Base-by-base conservation (phyloP, 441 rosid genomes). In the Erysimum cheiri region DNA sequence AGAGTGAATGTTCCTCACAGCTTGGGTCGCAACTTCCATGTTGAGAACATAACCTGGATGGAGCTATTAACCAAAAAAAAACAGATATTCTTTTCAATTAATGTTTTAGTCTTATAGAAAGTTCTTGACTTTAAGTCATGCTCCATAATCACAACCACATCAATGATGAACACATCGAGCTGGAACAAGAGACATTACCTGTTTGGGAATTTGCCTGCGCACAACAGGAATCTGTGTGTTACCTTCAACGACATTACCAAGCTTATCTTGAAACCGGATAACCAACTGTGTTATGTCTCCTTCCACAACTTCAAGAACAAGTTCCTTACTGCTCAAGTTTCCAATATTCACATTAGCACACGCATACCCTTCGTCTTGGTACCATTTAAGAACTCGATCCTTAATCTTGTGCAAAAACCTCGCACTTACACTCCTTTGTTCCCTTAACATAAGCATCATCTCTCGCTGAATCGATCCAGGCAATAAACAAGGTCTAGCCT, bases 221-320 rank as follows among this genome's bases (percentile, higher is more conserved):
- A 91, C 77, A 66, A 93, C 84, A 76, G 92, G 77, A 69, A 78
- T 61, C 63, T 86, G 84, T 22, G 97, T 93, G 72, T 88, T 79
- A 56, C 97, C 98, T 80, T 93, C 96, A 35, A 93, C 87, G 2
- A 87, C 90, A 86, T 93, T 87, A 17, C 98, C 98, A 57, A 93
- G 89, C 88, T 93, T 88, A 77, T 90, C 97, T 52, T 73, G 87
- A 77, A 82, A 88, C 80, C 91, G 95, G 26, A 93, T 80, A 52
- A 74, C 76, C 69, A 89, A 43, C 83, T 80, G 86, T 3, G 97
- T 91, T 36, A 93, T 79, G 75, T 93, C 98, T 76, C 97, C 95
- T 85, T 93, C 98, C 74, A 84, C 84, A 55, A 91, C 92, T 80
- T 93, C 98, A 71, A 91, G 85, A 39, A 93, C 96, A 35, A 93